A percentile compares a stretch with the other conserved stretches of the same genome.
phyloP scores from a whole-genome alignment of 1,284 basidiomycete genomes.

The Cryptococcus sp. region DNA sequence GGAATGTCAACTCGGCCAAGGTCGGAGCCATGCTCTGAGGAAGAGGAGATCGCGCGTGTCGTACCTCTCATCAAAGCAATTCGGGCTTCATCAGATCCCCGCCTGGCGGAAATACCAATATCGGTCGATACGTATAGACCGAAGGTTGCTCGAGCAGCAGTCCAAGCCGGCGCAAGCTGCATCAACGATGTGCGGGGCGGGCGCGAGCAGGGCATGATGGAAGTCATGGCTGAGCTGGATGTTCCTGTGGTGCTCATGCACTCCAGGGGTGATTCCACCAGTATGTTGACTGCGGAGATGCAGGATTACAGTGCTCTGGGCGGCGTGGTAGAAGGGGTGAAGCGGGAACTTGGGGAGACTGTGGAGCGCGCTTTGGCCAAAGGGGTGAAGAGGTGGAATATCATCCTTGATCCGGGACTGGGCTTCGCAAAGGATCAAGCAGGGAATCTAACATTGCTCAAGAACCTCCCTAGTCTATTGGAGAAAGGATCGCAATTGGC shows the following conservation, averaged over 20 bases:
- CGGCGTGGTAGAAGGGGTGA: constrained; percentile 70
- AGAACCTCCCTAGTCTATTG: constrained; percentile 59
- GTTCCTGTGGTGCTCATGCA: constrained; percentile 87
- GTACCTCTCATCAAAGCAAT: constrained; percentile 65
- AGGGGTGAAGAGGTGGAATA: constrained; percentile 84
- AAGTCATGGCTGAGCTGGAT: constrained; percentile 63
- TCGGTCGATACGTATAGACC: constrained; percentile 93
- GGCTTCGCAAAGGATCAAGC: constrained; percentile 89
- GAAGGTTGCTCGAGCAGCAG: constrained; percentile 73
- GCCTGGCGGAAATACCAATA: constrained; percentile 59
- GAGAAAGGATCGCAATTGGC: constrained; percentile 12
- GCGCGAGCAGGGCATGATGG: constrained; percentile 65
- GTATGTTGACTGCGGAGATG: constrained; percentile 62
- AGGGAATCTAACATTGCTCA: constrained; percentile 73
- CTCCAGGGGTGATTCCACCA: constrained; percentile 71
- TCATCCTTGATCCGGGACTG: constrained; percentile 89
- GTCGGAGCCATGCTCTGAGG: constrained; percentile 65
- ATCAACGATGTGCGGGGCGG: constrained; percentile 92
- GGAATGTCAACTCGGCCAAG: constrained; percentile 87
- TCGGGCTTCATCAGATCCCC: constrained; percentile 26
- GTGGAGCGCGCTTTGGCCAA: constrained; percentile 71
- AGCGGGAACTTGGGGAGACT: constrained; percentile 70
- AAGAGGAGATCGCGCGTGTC: constrained; percentile 76
- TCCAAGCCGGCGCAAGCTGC: constrained; percentile 83
- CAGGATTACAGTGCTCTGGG: constrained; percentile 62